Conservation (phyloP, 345 rosid genomes). For the Anastatica hierochuntica region DNA sequence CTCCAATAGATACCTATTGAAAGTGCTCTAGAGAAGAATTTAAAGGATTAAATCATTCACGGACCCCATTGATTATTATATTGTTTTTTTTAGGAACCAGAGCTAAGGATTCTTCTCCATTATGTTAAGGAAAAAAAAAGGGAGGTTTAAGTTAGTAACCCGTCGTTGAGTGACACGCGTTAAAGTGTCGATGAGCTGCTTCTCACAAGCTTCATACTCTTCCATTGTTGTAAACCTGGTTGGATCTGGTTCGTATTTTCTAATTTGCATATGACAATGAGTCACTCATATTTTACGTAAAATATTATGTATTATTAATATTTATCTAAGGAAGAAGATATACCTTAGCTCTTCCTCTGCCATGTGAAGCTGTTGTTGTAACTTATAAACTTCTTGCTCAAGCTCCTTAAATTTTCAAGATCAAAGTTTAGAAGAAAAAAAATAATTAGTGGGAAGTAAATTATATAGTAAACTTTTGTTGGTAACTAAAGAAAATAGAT, state of each 20-base stretch:
- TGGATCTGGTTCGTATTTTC: conserved; percentile 55
- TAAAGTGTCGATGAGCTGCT: conserved; percentile 50
- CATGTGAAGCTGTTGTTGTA: conserved; percentile 61
- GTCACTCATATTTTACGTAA: too few relatives aligned
- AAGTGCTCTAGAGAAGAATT: too few relatives aligned
- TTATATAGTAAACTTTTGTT: too few relatives aligned
- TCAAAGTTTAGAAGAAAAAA: too few relatives aligned
- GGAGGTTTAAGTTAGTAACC: conserved; percentile 25
- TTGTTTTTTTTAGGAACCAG: too few relatives aligned
- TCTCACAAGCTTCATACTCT: conserved; percentile 56
- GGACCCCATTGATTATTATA: too few relatives aligned
- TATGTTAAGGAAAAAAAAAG: neutral
- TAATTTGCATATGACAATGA: conserved; percentile 12
- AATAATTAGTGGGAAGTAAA: too few relatives aligned
- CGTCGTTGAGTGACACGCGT: conserved; percentile 44
- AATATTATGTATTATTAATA: too few relatives aligned
- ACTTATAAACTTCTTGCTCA: conserved; percentile 44
- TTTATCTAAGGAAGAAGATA: too few relatives aligned
- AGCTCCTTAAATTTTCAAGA: conserved; percentile 42
- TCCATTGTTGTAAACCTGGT: conserved; percentile 36
- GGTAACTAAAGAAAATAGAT: neutral
- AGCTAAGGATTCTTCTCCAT: too few relatives aligned
- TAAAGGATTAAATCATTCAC: too few relatives aligned
- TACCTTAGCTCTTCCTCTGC: conserved; percentile 62
- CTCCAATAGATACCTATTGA: too few relatives aligned